Percentiles rank a stretch among this genome's conserved stretches.
These are phyloP conservation scores for Fragilariopsis cylindrus DNA, from an alignment of 108 stramenopile genomes.

Conservation along the genomic window DNA sequence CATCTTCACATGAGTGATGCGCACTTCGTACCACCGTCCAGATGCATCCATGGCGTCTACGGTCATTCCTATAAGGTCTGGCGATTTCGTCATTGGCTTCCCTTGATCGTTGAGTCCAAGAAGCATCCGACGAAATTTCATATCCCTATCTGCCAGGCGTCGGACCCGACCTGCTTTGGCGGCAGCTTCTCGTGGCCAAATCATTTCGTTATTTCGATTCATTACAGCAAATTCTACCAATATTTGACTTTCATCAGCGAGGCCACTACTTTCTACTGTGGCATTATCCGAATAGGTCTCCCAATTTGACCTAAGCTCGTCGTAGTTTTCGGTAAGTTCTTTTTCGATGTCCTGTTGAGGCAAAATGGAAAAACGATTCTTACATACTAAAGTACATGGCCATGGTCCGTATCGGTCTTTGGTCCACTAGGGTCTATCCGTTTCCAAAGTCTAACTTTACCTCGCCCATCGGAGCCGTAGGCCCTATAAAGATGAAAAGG, in stretches of 20 bases:
- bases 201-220: conserved; percentile 59
- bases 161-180: conserved; percentile 76
- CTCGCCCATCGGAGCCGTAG: conserved; percentile 58
- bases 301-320: conserved; percentile 64
- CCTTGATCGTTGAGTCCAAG: conserved; percentile 63
- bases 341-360: conserved; percentile 24
- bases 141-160: conserved; percentile 73
- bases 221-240: conserved; percentile 77
- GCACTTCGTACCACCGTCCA: conserved; percentile 80
- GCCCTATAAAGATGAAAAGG: conserved; percentile 62
- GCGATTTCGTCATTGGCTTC: conserved; percentile 40
- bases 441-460: conserved; percentile 74
- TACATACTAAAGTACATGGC: conserved; percentile 62
- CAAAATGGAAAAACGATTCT: conserved; percentile 59
- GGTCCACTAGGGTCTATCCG: conserved; percentile 37
- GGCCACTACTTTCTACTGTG: conserved; percentile 67
- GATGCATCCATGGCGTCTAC: conserved; percentile 85
- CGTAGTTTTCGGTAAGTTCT: conserved; percentile 30
- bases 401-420: conserved; percentile 80
- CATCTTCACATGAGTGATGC: conserved; percentile 57
- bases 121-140: conserved; percentile 57
- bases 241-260: conserved; percentile 63
- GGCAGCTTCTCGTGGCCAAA: conserved; percentile 88
- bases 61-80: conserved; percentile 46
- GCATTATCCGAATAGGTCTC: conserved; percentile 64